A percentile compares a stretch with the other conserved stretches of the same genome.
phyloP scores from a whole-genome alignment of 1,284 basidiomycete genomes.

The Pterulicium gracile region DNA sequence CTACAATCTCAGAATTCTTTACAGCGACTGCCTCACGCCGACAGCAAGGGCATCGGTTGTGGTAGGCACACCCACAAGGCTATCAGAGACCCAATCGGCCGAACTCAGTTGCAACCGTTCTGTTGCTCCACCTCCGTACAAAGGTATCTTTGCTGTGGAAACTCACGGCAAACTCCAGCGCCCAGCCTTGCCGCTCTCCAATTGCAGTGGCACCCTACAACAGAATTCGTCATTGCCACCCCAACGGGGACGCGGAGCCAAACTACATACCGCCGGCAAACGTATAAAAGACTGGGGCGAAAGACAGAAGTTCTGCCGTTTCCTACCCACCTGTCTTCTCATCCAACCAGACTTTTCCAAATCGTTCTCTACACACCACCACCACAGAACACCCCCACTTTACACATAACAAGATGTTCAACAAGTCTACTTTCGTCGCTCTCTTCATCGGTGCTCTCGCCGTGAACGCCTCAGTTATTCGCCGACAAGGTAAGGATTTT shows the following conservation, averaged over 20 bases:
- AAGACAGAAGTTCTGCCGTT: not conserved
- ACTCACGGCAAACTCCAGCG: too few species aligned
- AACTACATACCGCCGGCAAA: not conserved
- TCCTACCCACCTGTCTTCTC: not conserved
- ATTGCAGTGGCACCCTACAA: too few species aligned
- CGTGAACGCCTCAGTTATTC: not conserved
- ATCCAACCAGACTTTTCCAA: not conserved
- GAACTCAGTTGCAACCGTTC: too few species aligned
- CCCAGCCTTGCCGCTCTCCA: too few species aligned
- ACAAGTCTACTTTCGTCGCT: not conserved
- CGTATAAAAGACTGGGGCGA: not conserved
- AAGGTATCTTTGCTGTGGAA: too few species aligned
- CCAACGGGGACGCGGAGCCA: not conserved
- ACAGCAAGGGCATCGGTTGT: too few species aligned
- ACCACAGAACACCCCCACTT: not conserved
- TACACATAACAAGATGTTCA: not conserved
- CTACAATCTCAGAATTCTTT: too few species aligned
- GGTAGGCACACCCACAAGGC: too few species aligned
- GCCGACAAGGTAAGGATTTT: not conserved
- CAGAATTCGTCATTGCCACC: too few species aligned
- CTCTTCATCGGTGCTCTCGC: not conserved
- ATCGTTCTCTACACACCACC: not conserved
- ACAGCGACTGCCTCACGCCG: too few species aligned
- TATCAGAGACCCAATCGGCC: too few species aligned
- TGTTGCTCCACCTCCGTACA: too few species aligned